These are phyloP conservation scores for Pisolithus orientalis DNA, from an alignment of 768 basidiomycete genomes.

Conservation along the genomic window DNA sequence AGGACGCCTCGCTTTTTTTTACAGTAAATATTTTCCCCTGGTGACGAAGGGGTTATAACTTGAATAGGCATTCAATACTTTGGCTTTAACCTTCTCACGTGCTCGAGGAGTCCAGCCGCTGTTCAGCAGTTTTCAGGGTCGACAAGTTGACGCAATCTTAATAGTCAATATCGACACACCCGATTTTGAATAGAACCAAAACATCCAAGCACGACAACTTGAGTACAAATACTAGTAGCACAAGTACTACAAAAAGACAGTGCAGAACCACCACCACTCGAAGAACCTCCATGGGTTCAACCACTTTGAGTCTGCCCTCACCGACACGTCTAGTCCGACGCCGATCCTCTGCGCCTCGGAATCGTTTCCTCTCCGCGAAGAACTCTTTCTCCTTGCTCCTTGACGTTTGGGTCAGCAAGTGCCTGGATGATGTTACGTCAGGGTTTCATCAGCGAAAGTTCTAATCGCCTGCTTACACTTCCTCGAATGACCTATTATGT, in stretches of 20 bases:
- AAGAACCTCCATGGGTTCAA: not conserved
- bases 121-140: not conserved
- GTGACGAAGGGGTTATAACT: not conserved
- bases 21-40: too few species aligned
- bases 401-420: slow-evolving; percentile 33
- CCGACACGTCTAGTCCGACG: slow-evolving; percentile 4
- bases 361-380: slow-evolving; percentile 42
- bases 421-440: slow-evolving; percentile 7
- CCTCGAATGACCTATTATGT: slow-evolving; percentile 24
- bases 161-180: too few species aligned
- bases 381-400: slow-evolving; percentile 49
- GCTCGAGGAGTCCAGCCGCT: not conserved
- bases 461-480: slow-evolving; percentile 15
- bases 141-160: too few species aligned
- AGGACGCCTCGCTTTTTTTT: not conserved
- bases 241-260: not conserved
- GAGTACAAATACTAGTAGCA: not conserved
- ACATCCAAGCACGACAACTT: too few species aligned
- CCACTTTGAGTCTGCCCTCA: not conserved
- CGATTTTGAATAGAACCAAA: too few species aligned
- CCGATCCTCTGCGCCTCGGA: slow-evolving; percentile 21
- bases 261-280: not conserved
- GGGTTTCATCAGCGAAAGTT: slow-evolving; percentile 1
- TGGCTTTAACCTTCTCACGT: not conserved
- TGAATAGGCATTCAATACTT: not conserved